A percentile compares a stretch with the other conserved stretches of the same genome.
phyloP scores from a whole-genome alignment of 2,329 filamentous ascomycete species.

The Penicillium janthinellum region DNA sequence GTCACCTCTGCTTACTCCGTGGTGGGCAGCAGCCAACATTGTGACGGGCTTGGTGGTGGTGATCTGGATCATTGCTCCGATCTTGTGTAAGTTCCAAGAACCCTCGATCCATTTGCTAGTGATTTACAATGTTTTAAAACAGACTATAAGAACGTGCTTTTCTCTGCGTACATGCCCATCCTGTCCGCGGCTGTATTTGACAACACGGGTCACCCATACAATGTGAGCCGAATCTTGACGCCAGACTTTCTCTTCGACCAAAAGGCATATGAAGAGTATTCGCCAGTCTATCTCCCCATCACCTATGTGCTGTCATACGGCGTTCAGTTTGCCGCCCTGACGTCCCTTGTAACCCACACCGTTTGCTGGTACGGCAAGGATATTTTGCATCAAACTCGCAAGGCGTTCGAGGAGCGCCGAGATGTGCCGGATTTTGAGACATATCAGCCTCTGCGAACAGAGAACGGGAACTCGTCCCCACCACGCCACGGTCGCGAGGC shows the following conservation, averaged over 20 bases:
- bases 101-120: not conserved
- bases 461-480: slow-evolving; percentile 2
- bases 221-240: slow-evolving; percentile 79
- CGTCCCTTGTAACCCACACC: slow-evolving; percentile 78
- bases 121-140: slow-evolving; percentile 15
- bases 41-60: slow-evolving; percentile 76
- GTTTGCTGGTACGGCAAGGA: slow-evolving; percentile 82
- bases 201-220: slow-evolving; percentile 76
- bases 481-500: slow-evolving; percentile 13
- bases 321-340: slow-evolving; percentile 80
- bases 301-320: slow-evolving; percentile 87
- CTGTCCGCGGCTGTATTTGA: slow-evolving; percentile 84
- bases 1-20: slow-evolving; percentile 78
- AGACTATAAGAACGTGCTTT: slow-evolving; percentile 77
- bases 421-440: slow-evolving; percentile 49
- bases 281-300: slow-evolving; percentile 80
- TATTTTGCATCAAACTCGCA: slow-evolving; percentile 75
- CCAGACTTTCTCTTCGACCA: slow-evolving; percentile 75
- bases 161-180: slow-evolving; percentile 83
- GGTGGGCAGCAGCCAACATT: slow-evolving; percentile 85
- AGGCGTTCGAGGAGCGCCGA: slow-evolving; percentile 66
- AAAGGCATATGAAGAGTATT: slow-evolving; percentile 77
- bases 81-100: slow-evolving; percentile 58
- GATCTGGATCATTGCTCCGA: slow-evolving; percentile 81
- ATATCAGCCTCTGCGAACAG: slow-evolving; percentile 55